Evolutionary conservation across 2,329 filamentous ascomycete species (phyloP).

Genomic region (Talaromyces sp.): DNA sequence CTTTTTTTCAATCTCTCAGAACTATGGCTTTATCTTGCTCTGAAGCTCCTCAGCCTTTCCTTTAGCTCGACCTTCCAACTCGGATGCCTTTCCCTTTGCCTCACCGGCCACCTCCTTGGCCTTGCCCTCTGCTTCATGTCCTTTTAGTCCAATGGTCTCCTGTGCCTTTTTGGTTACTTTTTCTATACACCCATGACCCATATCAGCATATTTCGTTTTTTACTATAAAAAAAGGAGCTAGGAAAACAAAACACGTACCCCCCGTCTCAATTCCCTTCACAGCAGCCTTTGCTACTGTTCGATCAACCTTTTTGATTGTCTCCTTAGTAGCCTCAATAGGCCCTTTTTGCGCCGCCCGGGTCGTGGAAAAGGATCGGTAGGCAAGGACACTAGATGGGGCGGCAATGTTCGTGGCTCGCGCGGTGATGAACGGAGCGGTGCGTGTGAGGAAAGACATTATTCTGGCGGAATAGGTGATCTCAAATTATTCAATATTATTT

Average conservation of each 20-base stretch:
- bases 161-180: conserved; percentile 45
- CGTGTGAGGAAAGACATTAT: conserved; percentile 8
- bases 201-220: background rate
- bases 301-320: conserved; percentile 54
- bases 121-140: conserved; percentile 45
- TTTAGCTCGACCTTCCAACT: conserved; percentile 24
- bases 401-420: background rate
- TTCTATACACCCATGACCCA: conserved; percentile 35
- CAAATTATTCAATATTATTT: background rate
- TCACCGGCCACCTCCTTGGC: conserved; percentile 33
- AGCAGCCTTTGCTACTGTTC: conserved; percentile 50
- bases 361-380: conserved; percentile 48
- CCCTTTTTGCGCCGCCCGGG: conserved; percentile 45
- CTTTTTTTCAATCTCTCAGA: background rate
- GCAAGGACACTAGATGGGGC: conserved; percentile 4
- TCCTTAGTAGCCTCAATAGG: conserved; percentile 55
- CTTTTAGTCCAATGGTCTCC: conserved; percentile 36
- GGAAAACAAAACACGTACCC: conserved; percentile 43
- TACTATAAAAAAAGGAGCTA: background rate
- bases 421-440: background rate
- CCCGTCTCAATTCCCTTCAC: conserved; percentile 61
- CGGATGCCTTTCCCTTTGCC: conserved; percentile 27
- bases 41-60: conserved; percentile 28
- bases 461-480: background rate
- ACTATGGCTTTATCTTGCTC: background rate